Evolutionary conservation across 148 eudicot species (phyloP), one percentile per base, ranked within the genome.

Genomic region (Persicaria tinctoria): DNA sequence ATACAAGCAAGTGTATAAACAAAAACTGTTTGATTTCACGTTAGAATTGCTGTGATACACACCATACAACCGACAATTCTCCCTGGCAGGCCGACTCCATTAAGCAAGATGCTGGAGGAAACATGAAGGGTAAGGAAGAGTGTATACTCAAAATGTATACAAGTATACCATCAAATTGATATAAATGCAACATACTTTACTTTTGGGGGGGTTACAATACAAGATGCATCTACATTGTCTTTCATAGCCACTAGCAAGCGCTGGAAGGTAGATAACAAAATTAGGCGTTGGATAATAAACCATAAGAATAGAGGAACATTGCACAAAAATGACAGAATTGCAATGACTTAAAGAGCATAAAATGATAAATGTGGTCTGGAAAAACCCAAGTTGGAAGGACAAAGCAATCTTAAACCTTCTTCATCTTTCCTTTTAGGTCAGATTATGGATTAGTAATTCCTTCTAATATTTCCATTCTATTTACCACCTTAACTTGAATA

Each of bases 191-290:
- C 90, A 75, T 88, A 94, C 97, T 85, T 91, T 68, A 80, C 96
- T 76, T 85, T 81, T 51, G 82, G 88, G 62, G 98, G 98, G 74
- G 48, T 87, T 51, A 84, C 54, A 53, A 94, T 84, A 80, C 97
- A 94, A 47, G 98, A 91, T 62, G 96, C 87, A 75, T 94, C 93
- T 44, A 80, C 74, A 73, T 83, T 86, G 80, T 94, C 98, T 77
- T 84, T 88, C 83, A 81, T 80, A 74, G 87, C 90, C 54, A 88
- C 90, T 71, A 94, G 83, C 81, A 94, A 82, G 64, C 85, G 76
- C 98, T 91, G 89, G 76, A 81, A 18, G 41, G 74, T 47, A 49
- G 32, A 47, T 27, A 41, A 50, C 7, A 49, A 17, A 41, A 3
- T 17, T 1, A 17, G 32, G 47, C 70, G 13, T 68, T n/a, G 41